These are phyloP conservation scores for Raphanus sativus DNA, from an alignment of 345 rosid genomes.

Conservation along the genomic window DNA sequence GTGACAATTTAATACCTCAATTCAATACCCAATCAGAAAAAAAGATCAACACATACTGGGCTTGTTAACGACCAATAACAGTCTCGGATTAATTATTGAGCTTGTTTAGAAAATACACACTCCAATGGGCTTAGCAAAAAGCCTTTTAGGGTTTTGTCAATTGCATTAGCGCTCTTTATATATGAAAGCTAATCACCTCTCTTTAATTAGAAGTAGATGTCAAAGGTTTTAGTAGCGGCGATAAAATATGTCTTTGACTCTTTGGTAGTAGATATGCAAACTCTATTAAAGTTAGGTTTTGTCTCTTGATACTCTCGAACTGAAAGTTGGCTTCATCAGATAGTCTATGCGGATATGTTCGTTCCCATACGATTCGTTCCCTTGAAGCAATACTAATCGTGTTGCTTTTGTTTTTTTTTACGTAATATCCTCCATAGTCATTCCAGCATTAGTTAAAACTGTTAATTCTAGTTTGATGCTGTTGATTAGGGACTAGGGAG, in stretches of 20 bases:
- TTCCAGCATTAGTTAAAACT: background rate
- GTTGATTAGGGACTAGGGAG: constrained; percentile 38
- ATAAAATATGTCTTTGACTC: background rate
- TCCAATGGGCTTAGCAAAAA: background rate
- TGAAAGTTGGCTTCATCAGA: background rate
- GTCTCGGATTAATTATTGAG: background rate
- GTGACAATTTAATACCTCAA: background rate
- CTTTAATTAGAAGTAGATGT: background rate
- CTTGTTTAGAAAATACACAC: background rate
- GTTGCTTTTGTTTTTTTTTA: background rate
- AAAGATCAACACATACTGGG: background rate
- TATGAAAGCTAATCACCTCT: background rate
- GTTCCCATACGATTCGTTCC: constrained; percentile 10
- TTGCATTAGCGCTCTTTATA: background rate
- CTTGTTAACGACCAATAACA: background rate
- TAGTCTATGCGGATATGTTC: constrained; percentile 5
- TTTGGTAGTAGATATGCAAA: background rate
- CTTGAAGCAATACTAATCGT: constrained; percentile 5
- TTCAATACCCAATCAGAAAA: too few relatives aligned
- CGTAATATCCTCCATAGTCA: background rate
- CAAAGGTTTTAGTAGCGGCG: background rate
- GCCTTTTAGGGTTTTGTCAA: background rate
- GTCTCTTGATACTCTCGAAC: background rate
- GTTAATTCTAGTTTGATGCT: background rate
- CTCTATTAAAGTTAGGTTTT: background rate